phyloP scores from a whole-genome alignment of 805 yeast species.

The Cyberlindnera euphorbiiphila region DNA sequence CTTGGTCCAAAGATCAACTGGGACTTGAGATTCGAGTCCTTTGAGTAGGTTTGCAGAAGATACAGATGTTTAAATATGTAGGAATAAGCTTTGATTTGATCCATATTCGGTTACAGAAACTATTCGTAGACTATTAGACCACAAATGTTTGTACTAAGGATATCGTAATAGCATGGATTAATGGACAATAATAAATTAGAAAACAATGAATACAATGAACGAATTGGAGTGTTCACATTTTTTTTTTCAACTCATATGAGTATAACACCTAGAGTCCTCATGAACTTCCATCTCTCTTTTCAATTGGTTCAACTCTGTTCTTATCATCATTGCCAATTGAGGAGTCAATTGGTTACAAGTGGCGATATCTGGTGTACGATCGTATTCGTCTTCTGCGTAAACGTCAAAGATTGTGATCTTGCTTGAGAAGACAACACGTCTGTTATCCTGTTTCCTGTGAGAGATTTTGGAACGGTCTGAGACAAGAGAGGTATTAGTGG shows the following conservation, averaged over 20 bases:
- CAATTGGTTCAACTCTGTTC: slow-evolving; percentile 76
- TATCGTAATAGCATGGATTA: no score
- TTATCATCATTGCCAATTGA: slow-evolving; percentile 76
- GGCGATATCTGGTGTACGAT: slow-evolving; percentile 87
- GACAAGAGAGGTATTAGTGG: slow-evolving; percentile 21
- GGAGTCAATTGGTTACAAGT: slow-evolving; percentile 93
- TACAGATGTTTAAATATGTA: neutral
- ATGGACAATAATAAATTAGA: neutral
- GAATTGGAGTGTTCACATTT: no score
- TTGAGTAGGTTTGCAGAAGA: slow-evolving; percentile 11
- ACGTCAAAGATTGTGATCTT: slow-evolving; percentile 83
- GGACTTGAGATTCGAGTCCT: slow-evolving; percentile 83
- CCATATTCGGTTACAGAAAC: neutral
- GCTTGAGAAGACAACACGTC: slow-evolving; percentile 64
- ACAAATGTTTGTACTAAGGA: no score
- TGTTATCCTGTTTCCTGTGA: neutral
- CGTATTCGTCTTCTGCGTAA: slow-evolving; percentile 78
- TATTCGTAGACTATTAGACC: no score
- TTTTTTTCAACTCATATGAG: no score
- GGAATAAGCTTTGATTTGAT: no score
- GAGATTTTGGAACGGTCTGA: slow-evolving; percentile 22
- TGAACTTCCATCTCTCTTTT: slow-evolving; percentile 84
- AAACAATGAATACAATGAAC: neutral
- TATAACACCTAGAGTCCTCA: slow-evolving; percentile 69
- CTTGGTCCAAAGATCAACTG: slow-evolving; percentile 91